Evolutionary conservation across 495 filamentous ascomycete species (phyloP).

Genomic region (Penicillium herquei): DNA sequence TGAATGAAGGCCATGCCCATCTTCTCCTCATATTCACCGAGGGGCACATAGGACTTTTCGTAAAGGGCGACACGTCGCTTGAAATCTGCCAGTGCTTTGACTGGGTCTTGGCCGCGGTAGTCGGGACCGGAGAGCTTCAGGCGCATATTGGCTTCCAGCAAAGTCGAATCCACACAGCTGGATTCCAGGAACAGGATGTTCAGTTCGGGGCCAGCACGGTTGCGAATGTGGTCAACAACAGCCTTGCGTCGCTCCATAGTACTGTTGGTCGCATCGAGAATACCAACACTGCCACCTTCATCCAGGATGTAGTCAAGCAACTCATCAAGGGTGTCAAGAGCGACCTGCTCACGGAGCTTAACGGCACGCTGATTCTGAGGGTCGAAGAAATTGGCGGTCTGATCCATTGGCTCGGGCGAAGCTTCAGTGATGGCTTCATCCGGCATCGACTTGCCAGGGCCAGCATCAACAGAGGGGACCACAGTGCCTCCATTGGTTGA

Average conservation of each 20-base stretch:
- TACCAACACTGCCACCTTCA: constrained; percentile 88
- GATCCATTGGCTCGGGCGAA: constrained; percentile 64
- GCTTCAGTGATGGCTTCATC: constrained; percentile 31
- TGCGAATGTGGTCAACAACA: constrained; percentile 77
- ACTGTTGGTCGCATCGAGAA: constrained; percentile 96
- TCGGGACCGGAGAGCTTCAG: constrained; percentile 96
- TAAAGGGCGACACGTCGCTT: constrained; percentile 91
- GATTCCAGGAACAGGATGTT: constrained; percentile 94
- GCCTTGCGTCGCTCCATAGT: constrained; percentile 80
- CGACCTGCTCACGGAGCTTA: constrained; percentile 83
- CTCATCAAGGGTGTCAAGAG: constrained; percentile 89
- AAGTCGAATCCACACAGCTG: constrained; percentile 74
- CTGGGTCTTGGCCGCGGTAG: constrained; percentile 89
- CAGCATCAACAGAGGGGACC: constrained; percentile 27
- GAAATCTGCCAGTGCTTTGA: constrained; percentile 81
- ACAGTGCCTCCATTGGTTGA: constrained; percentile 30
- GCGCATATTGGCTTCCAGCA: constrained; percentile 96
- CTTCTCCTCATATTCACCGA: constrained; percentile 88
- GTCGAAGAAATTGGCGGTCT: constrained; percentile 93
- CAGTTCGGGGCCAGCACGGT: constrained; percentile 78
- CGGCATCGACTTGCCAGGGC: constrained; percentile 9
- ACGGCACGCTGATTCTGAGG: constrained; percentile 81
- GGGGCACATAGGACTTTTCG: constrained; percentile 84
- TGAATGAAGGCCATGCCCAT: constrained; percentile 87
- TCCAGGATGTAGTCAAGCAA: constrained; percentile 82